Conservation (phyloP, 225 moss, liverwort and hornwort genomes). For the Lunularia cruciata region DNA sequence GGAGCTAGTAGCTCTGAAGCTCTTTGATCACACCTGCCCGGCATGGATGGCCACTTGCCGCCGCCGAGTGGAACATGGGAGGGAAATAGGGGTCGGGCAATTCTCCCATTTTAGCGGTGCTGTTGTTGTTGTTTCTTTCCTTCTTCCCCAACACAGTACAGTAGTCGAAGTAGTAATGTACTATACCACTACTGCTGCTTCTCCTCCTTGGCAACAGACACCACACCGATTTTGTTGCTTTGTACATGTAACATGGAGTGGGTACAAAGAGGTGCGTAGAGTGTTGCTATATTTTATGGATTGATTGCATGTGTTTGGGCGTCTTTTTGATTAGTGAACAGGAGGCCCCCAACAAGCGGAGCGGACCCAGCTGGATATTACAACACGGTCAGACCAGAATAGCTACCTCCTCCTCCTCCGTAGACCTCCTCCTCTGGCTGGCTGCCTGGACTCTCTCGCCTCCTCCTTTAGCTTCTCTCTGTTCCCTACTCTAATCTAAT, state of each 20-base stretch:
- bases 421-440: too few relatives aligned
- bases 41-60: background rate
- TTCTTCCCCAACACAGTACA: too few relatives aligned
- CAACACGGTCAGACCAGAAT: too few relatives aligned
- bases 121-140: slow-evolving; percentile 9
- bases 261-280: background rate
- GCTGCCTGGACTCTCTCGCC: too few relatives aligned
- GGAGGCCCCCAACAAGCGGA: too few relatives aligned
- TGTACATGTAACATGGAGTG: slow-evolving; percentile 3
- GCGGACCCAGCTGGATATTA: too few relatives aligned
- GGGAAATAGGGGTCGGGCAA: background rate
- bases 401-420: too few relatives aligned
- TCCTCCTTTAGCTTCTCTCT: too few relatives aligned
- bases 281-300: background rate
- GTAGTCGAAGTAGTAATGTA: too few relatives aligned
- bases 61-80: slow-evolving; percentile 16
- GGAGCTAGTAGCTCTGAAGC: background rate
- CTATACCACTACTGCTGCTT: too few relatives aligned
- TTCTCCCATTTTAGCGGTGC: slow-evolving; percentile 12
- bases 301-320: slow-evolving; percentile 2
- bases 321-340: background rate
- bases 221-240: slow-evolving; percentile 5
- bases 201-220: too few relatives aligned
- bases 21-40: background rate
- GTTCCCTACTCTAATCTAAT: too few relatives aligned